A percentile compares a stretch with the other conserved stretches of the same genome.
These are phyloP conservation scores for Blastobotrys attinorum DNA, from an alignment of 805 yeast genomes.

Conservation along the genomic window DNA sequence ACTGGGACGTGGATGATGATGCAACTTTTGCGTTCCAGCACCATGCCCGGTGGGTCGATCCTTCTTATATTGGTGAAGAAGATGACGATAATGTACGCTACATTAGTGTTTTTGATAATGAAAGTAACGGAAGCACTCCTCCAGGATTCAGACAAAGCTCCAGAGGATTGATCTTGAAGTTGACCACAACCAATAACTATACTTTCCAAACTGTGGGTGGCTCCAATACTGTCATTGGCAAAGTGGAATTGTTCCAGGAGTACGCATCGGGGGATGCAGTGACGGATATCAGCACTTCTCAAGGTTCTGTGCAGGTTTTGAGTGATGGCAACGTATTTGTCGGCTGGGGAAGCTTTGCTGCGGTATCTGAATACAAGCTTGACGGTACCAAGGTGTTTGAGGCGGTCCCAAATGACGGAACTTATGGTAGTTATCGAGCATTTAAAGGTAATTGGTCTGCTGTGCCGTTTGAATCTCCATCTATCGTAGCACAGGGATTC, in stretches of 20 bases:
- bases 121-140: background rate
- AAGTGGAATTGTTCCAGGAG: constrained; percentile 3
- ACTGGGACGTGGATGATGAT: constrained; percentile 1
- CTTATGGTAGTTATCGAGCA: constrained; percentile 2
- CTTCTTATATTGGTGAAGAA: constrained; percentile 1
- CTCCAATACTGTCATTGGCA: constrained; percentile 1
- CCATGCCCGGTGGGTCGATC: constrained; percentile 4
- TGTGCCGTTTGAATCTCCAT: constrained; percentile 1
- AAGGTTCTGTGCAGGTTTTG: constrained; percentile 4
- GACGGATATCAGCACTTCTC: constrained; percentile 1
- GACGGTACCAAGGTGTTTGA: constrained; percentile 5
- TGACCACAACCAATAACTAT: background rate
- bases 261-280: background rate
- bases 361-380: constrained; percentile 1
- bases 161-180: constrained; percentile 1
- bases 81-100: constrained; percentile 1
- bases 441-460: constrained; percentile 3
- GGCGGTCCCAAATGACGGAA: constrained; percentile 1
- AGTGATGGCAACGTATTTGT: constrained; percentile 4
- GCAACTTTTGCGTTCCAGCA: constrained; percentile 8
- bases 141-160: background rate
- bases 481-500: background rate
- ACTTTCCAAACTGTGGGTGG: background rate
- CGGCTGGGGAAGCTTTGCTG: constrained; percentile 7
- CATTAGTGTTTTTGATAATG: constrained; percentile 3